phyloP scores from a whole-genome alignment of 257 asterid genomes.

The Solanum sitiens region DNA sequence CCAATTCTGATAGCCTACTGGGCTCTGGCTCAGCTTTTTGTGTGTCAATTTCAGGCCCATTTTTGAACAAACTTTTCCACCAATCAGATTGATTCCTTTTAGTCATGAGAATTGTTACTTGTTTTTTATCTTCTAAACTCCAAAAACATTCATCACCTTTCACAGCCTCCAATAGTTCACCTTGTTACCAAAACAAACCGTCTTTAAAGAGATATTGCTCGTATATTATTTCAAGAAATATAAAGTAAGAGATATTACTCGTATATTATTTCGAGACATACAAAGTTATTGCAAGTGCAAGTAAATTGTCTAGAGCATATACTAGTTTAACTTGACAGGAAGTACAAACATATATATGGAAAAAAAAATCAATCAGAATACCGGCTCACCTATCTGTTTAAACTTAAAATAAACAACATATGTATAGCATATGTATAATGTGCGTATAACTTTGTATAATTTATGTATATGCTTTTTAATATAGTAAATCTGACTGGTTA shows the following conservation, averaged over 20 bases:
- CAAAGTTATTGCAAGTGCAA: neutral
- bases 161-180: slow-evolving; percentile 49
- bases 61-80: slow-evolving; percentile 85
- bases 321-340: neutral
- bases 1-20: slow-evolving; percentile 67
- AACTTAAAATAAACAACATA: neutral
- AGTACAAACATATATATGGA: neutral
- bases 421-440: neutral
- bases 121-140: slow-evolving; percentile 84
- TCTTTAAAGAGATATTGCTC: neutral
- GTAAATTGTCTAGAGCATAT: neutral
- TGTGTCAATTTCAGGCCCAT: slow-evolving; percentile 72
- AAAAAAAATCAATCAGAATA: too few relatives aligned
- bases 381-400: neutral
- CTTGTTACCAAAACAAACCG: neutral
- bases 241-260: neutral
- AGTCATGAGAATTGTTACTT: slow-evolving; percentile 55
- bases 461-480: too few relatives aligned
- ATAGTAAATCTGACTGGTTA: too few relatives aligned
- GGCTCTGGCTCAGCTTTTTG: slow-evolving; percentile 81
- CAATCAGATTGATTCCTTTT: slow-evolving; percentile 79
- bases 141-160: slow-evolving; percentile 78
- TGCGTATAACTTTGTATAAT: neutral
- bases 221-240: neutral
- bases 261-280: neutral